Evolutionary conservation across 257 asterid genomes (phyloP).

Genomic region (Phtheirospermum japonicum): DNA sequence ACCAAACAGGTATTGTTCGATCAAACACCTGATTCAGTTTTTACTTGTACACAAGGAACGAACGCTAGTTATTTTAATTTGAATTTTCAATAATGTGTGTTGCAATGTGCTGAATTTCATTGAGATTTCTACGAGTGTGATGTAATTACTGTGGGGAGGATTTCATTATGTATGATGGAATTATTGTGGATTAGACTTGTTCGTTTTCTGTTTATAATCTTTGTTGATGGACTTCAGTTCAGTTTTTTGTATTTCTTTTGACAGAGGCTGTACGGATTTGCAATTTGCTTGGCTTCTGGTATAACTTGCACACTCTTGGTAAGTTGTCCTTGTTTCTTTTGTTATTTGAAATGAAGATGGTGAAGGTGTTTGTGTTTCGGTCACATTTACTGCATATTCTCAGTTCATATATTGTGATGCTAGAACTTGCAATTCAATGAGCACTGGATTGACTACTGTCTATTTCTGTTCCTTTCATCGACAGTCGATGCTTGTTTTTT

Average conservation of each 20-base stretch:
- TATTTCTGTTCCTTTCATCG: conserved; percentile 18
- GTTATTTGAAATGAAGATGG: conserved; percentile 2
- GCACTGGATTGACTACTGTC: conserved; percentile 22
- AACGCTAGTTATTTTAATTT: background rate
- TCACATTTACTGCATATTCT: conserved; percentile 8
- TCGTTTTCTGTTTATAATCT: conserved; percentile 6
- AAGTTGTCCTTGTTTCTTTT: conserved; percentile 21
- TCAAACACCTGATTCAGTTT: conserved; percentile 1
- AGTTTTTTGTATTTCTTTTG: conserved; percentile 19
- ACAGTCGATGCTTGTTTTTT: conserved; percentile 97
- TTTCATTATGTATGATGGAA: conserved; percentile 18
- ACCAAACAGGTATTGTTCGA: conserved; percentile 72
- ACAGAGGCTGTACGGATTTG: conserved; percentile 92
- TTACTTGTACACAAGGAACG: background rate
- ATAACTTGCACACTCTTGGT: conserved; percentile 90
- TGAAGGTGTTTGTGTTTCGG: conserved; percentile 4
- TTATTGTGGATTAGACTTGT: conserved; percentile 15
- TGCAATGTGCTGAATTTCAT: conserved; percentile 14
- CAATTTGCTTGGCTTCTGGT: conserved; percentile 85
- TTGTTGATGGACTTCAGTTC: background rate
- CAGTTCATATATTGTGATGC: conserved; percentile 19
- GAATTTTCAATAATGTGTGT: background rate
- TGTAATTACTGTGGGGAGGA: conserved; percentile 3
- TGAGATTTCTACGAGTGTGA: conserved; percentile 17
- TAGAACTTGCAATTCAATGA: conserved; percentile 2